phyloP scores from a whole-genome alignment of 2,329 filamentous ascomycete genomes.

The Aspergillus viridinutans region DNA sequence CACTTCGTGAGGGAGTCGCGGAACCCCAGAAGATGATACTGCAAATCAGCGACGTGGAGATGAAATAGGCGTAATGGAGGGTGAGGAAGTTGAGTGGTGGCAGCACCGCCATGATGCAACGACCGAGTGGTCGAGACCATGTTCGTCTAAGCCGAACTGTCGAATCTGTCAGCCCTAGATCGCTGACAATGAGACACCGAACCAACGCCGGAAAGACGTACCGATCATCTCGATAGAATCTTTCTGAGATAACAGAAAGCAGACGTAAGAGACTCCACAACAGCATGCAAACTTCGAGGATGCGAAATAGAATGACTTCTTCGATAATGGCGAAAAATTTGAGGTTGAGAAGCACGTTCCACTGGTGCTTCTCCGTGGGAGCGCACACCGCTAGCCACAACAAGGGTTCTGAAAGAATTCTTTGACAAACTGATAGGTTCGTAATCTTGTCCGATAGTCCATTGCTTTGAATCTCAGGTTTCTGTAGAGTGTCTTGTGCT shows the following conservation, averaged over 20 bases:
- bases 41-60: constrained; percentile 51
- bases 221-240: not conserved
- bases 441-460: constrained; percentile 12
- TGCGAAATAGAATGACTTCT: not conserved
- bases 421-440: constrained; percentile 4
- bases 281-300: no score
- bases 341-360: not conserved
- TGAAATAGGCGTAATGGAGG: constrained; percentile 65
- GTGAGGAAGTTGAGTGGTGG: constrained; percentile 57
- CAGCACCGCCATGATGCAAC: constrained; percentile 22
- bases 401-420: constrained; percentile 11
- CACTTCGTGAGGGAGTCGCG: constrained; percentile 48
- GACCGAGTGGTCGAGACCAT: constrained; percentile 18
- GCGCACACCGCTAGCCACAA: constrained; percentile 17
- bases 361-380: not conserved
- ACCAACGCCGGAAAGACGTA: not conserved
- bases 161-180: not conserved
- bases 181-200: not conserved
- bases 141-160: constrained; percentile 1
- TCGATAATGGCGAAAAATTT: not conserved
- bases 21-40: constrained; percentile 58
- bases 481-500: not conserved
- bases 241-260: no score
- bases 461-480: constrained; percentile 7
- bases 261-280: no score